Evolutionary conservation across 169 alveolate genomes (phyloP), one percentile per base, ranked within the genome.

Genomic region (Perkinsus olseni): DNA sequence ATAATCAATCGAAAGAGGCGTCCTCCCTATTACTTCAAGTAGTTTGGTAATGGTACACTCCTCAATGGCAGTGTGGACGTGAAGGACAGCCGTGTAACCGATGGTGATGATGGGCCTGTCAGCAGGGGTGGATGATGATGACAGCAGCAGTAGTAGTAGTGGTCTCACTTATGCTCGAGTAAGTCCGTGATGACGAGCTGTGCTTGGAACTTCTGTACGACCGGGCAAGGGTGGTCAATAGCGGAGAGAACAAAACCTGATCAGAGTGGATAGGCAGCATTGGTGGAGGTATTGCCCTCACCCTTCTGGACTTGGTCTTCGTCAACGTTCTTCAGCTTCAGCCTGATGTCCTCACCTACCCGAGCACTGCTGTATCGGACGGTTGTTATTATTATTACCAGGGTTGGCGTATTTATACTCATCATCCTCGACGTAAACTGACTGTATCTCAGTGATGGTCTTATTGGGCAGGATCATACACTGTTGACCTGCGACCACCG

Each of bases 291-390:
- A 45, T 62, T 4, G 50, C 11, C 50, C 50, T 24, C 34, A 62
- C 82, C 99, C 96, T 98, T 98, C 93, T 96, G 95, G 51, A 99
- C 95, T 91, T 98, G 99, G 93, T 97, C 99, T 91, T 98, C 99
- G 82, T 98, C 99, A 34, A 97, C 95, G 37, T 98, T 97, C 92
- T 97, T 94, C 92, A 98, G 92, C 95, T 96, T 96, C 92, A 97
- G 92, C 96, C 93, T 40, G 36, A 93, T 93, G 8, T 36, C 38
- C 38, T 74, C 74, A 37, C 74, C 50, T 51, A 37, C 34, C 1
- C 48, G n/a, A 3, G 38, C 74, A 31, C 92, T 45, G 31, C 0
- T 10, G 31, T 34, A 0, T 45, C 0, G 13, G 28, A 91, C 3
- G 17, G 74, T 39, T 0, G 28, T 91, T 11, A 34, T 97, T 97